phyloP scores from a whole-genome alignment of 2,329 filamentous ascomycete genomes.

The Colletotrichum sp. region DNA sequence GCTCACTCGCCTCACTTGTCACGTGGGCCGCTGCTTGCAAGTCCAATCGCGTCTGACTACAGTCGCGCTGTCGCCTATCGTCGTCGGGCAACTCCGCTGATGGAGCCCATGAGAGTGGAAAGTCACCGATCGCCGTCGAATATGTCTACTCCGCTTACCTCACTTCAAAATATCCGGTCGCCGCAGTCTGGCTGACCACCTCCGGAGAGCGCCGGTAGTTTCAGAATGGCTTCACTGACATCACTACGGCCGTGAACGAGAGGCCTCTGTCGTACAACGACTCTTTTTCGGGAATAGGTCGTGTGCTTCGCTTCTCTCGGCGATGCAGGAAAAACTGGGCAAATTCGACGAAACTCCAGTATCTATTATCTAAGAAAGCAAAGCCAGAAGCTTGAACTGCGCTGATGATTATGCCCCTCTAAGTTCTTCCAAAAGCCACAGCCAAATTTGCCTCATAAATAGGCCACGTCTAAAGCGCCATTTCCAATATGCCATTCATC shows the following conservation, averaged over 20 bases:
- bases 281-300: not conserved
- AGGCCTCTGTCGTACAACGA: not conserved
- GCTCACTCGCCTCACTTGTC: not conserved
- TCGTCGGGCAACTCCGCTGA: not conserved
- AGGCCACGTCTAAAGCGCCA: not conserved
- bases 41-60: not conserved
- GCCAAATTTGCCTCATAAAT: not conserved
- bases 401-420: not conserved
- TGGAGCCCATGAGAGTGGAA: not conserved
- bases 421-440: not conserved
- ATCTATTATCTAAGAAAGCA: not conserved
- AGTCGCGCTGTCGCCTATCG: not conserved
- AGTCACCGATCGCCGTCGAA: not conserved
- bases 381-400: not conserved
- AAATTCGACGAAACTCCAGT: not conserved
- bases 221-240: not conserved
- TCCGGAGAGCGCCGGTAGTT: not conserved
- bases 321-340: not conserved
- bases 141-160: not conserved
- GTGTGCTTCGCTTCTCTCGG: not conserved
- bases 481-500: not conserved
- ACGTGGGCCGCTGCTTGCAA: not conserved
- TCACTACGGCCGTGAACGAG: not conserved
- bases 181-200: not conserved
- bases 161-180: not conserved